phyloP scores from a whole-genome alignment of 164 flowering plant species.

The Berberis thunbergii region DNA sequence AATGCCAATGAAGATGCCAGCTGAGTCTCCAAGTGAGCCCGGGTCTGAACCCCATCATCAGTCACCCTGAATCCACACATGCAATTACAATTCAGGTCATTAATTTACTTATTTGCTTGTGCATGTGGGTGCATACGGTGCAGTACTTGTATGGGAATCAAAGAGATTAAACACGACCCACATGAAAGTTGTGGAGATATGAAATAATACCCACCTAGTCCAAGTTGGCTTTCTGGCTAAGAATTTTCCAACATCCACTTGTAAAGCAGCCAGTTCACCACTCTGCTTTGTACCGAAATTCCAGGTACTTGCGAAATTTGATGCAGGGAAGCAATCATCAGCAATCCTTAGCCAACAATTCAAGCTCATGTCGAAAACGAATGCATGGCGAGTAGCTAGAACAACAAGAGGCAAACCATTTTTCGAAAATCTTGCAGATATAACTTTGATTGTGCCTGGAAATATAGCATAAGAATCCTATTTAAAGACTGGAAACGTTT shows the following conservation, averaged over 20 bases:
- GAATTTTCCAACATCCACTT: constrained; percentile 85
- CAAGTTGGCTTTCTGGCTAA: constrained; percentile 91
- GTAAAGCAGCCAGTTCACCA: constrained; percentile 91
- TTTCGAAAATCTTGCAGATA: constrained; percentile 84
- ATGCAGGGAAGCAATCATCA: constrained; percentile 92
- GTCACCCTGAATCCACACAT: constrained; percentile 43
- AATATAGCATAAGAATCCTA: constrained; percentile 1
- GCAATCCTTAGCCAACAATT: constrained; percentile 98
- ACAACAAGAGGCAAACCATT: constrained; percentile 92
- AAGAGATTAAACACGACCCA: not conserved
- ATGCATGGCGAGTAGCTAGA: constrained; percentile 90
- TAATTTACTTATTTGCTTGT: too few relatives aligned
- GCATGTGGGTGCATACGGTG: too few relatives aligned
- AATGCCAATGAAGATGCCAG: constrained; percentile 82
- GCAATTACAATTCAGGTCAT: too few relatives aligned
- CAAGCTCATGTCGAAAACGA: constrained; percentile 78
- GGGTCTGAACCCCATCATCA: constrained; percentile 96
- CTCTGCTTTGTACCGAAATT: constrained; percentile 64
- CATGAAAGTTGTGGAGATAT: not conserved
- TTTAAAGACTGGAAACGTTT: too few relatives aligned
- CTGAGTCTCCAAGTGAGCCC: constrained; percentile 96
- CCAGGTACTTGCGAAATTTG: constrained; percentile 92
- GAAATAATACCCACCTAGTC: constrained; percentile 52
- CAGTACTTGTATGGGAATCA: too few relatives aligned
- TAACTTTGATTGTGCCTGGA: constrained; percentile 81